phyloP scores from a whole-genome alignment of 2,329 filamentous ascomycete species.

The Nigrospora oryzae region DNA sequence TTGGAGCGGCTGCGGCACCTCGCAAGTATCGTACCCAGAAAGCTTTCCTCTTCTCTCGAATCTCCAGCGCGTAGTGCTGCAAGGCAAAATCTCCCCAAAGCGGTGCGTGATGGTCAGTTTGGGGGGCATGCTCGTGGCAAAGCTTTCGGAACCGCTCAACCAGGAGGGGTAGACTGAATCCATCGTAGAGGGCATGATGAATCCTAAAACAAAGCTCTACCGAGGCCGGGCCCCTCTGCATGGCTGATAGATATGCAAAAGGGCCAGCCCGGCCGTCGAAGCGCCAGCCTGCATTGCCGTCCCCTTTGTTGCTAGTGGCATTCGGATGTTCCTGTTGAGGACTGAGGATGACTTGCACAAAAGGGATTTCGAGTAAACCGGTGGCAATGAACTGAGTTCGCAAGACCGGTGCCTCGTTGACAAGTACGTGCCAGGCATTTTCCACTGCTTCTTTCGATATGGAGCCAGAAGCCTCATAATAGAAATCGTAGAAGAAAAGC shows the following conservation, averaged over 20 bases:
- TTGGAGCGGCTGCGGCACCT: slow-evolving; percentile 5
- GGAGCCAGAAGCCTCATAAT: slow-evolving; percentile 30
- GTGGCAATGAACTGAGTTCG: slow-evolving; percentile 59
- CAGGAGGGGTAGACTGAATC: slow-evolving; percentile 63
- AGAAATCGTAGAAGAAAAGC: slow-evolving; percentile 69
- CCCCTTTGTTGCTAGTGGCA: slow-evolving; percentile 9
- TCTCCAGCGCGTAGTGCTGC: slow-evolving; percentile 8
- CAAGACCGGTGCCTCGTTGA: slow-evolving; percentile 51
- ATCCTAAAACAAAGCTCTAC: slow-evolving; percentile 48
- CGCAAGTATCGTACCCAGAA: slow-evolving; percentile 43
- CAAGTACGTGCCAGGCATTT: slow-evolving; percentile 53
- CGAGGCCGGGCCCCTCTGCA: slow-evolving; percentile 6
- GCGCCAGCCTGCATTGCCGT: slow-evolving; percentile 12
- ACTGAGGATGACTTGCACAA: slow-evolving; percentile 55
- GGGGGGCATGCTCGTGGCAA: slow-evolving; percentile 4
- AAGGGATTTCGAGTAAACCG: slow-evolving; percentile 32
- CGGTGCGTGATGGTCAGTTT: not conserved
- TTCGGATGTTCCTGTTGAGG: slow-evolving; percentile 2
- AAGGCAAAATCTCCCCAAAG: slow-evolving; percentile 17
- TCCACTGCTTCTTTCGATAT: slow-evolving; percentile 33
- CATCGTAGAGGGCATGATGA: slow-evolving; percentile 86
- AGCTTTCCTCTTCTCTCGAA: slow-evolving; percentile 8
- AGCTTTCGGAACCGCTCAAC: slow-evolving; percentile 31
- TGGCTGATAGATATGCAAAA: slow-evolving; percentile 13
- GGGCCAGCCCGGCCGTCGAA: slow-evolving; percentile 13